Conservation (phyloP, 2,329 filamentous ascomycete genomes). For the Microsporum audouinii region DNA sequence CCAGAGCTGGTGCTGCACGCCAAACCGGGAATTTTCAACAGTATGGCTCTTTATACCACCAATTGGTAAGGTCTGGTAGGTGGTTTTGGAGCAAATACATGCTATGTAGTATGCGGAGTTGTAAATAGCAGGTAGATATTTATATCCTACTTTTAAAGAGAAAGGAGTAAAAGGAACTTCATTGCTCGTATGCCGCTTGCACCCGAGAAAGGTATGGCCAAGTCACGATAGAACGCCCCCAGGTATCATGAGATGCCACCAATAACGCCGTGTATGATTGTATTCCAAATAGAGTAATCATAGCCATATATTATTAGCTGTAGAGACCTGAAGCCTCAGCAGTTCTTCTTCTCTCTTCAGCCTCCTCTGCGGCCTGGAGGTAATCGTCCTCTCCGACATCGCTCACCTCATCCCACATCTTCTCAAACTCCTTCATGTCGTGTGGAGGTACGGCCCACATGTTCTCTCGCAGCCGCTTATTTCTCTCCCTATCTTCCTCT, state of each 20-base stretch:
- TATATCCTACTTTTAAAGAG: too few species aligned
- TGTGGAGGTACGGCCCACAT: conserved; percentile 76
- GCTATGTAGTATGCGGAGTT: too few species aligned
- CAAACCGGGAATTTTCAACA: too few species aligned
- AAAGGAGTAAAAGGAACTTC: too few species aligned
- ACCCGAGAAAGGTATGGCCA: background rate
- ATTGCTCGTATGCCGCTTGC: too few species aligned
- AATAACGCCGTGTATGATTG: background rate
- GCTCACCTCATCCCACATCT: conserved; percentile 76
- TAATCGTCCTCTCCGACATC: conserved; percentile 82
- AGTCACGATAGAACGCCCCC: background rate
- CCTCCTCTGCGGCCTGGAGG: conserved; percentile 63
- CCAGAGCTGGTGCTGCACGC: too few species aligned
- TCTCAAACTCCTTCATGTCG: conserved; percentile 60
- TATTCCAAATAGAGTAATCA: background rate
- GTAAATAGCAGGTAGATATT: too few species aligned
- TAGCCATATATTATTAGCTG: background rate
- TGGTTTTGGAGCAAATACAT: too few species aligned
- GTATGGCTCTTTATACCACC: too few species aligned
- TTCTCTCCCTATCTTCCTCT: conserved; percentile 88
- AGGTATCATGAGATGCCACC: background rate
- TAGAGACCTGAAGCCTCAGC: conserved; percentile 24
- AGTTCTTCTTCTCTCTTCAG: conserved; percentile 41
- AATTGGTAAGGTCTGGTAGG: too few species aligned
- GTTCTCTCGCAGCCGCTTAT: conserved; percentile 81